These are phyloP conservation scores for Phalaenopsis aphrodite DNA, from an alignment of 106 monocot species.

Conservation along the genomic window DNA sequence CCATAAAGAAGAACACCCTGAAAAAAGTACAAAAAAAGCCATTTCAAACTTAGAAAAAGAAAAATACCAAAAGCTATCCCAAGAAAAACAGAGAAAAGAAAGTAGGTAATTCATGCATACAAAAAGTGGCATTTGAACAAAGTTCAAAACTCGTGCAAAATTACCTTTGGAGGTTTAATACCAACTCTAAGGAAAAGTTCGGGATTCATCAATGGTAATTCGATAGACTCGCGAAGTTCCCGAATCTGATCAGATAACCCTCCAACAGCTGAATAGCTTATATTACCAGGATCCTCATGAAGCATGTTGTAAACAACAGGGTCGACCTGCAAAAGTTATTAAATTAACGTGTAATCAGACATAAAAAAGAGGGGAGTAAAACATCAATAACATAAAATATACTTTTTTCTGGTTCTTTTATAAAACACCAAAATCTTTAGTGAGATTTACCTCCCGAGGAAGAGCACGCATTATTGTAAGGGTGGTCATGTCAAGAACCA, in stretches of 20 bases:
- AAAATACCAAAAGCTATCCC: conserved; percentile 1
- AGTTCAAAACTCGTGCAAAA: neutral
- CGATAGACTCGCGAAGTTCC: conserved; percentile 71
- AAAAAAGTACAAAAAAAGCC: neutral
- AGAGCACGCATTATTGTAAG: conserved; percentile 96
- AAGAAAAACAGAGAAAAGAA: neutral
- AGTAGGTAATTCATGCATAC: neutral
- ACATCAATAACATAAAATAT: conserved; percentile 2
- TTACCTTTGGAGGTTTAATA: conserved; percentile 79
- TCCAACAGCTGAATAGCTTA: conserved; percentile 80
- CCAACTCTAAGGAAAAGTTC: conserved; percentile 74
- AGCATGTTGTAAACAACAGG: conserved; percentile 90
- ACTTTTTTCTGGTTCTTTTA: neutral
- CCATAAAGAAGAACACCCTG: conserved; percentile 87
- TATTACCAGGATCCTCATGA: conserved; percentile 79
- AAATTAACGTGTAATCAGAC: conserved; percentile 6
- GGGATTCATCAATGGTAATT: conserved; percentile 78
- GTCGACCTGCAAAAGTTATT: conserved; percentile 39
- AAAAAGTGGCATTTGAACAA: neutral
- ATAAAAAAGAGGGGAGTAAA: neutral
- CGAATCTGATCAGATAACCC: conserved; percentile 83
- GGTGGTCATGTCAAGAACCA: conserved; percentile 98
- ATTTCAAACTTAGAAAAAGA: neutral
- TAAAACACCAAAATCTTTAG: neutral
- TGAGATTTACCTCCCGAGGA: conserved; percentile 71